Conservation (phyloP, 345 rosid species). For the Eucalyptus sp. region DNA sequence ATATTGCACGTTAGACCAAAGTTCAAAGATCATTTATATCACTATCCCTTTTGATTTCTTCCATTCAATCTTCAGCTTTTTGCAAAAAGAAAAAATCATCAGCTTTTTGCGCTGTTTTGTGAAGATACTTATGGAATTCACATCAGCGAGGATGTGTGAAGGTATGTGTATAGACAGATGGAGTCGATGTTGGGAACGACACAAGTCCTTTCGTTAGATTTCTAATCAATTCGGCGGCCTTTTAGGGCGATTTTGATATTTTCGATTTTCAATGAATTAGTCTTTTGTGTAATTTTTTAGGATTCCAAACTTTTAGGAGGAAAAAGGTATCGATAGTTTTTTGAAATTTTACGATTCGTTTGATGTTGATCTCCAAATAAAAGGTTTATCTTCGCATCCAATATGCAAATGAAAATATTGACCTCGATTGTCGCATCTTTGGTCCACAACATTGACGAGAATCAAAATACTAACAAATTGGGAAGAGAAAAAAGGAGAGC, state of each 20-base stretch:
- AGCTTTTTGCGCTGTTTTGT: neutral
- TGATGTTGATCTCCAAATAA: neutral
- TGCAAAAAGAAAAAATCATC: no score
- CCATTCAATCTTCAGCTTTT: rapidly evolving
- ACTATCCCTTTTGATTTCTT: no score
- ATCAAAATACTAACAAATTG: no score
- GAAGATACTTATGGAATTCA: neutral
- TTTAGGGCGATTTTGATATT: neutral
- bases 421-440: no score
- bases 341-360: neutral
- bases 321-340: neutral
- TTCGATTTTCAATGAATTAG: neutral
- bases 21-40: no score
- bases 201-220: neutral
- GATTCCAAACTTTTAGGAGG: neutral
- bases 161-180: neutral
- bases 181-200: neutral
- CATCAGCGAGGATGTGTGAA: neutral
- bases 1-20: no score
- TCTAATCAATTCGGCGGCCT: no score
- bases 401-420: neutral
- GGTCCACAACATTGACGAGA: no score
- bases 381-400: neutral
- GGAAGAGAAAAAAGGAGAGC: no score
- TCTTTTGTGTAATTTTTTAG: neutral